Conservation (phyloP, 306 rosid genomes). For the Comarum palustre region DNA sequence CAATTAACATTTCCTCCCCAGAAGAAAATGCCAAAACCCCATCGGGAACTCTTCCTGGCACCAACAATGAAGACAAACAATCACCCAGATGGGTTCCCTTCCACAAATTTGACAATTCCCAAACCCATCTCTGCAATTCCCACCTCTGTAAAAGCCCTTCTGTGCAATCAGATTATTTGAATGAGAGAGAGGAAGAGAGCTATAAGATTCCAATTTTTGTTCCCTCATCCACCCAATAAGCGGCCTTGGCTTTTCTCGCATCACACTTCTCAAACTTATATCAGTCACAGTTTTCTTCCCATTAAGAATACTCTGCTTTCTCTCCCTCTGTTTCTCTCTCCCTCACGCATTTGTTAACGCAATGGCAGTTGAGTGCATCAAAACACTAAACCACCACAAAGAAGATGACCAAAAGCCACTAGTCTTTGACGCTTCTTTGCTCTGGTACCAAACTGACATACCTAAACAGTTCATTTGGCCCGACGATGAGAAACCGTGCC, state of each 20-base stretch:
- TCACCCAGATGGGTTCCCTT: conserved; percentile 23
- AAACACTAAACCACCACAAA: conserved; percentile 4
- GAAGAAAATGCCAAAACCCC: conserved; percentile 51
- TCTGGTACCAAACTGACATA: conserved; percentile 42
- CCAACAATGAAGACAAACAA: conserved; percentile 46
- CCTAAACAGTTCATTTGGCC: conserved; percentile 94
- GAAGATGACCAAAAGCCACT: conserved; percentile 33
- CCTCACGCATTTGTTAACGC: conserved; percentile 28
- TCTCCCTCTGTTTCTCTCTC: not conserved
- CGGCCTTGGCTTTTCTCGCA: conserved; percentile 72
- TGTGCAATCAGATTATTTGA: conserved; percentile 25
- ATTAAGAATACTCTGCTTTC: not conserved
- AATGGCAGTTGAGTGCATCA: conserved; percentile 65
- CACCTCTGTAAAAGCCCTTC: conserved; percentile 15
- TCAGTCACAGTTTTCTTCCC: conserved; percentile 21
- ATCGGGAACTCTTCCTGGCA: conserved; percentile 61
- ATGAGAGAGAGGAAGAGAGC: conserved; percentile 22
- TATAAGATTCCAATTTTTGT: conserved; percentile 65
- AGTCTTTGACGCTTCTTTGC: conserved; percentile 69
- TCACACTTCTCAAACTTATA: conserved; percentile 43
- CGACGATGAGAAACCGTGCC: conserved; percentile 68
- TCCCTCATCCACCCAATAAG: conserved; percentile 44
- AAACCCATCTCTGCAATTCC: conserved; percentile 16
- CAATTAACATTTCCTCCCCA: conserved; percentile 30
- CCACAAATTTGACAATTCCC: not conserved